Percentiles rank a stretch among this genome's conserved stretches.
These are phyloP conservation scores for Aspergillus sp. DNA, from an alignment of 2,329 filamentous ascomycete species.

Conservation along the genomic window DNA sequence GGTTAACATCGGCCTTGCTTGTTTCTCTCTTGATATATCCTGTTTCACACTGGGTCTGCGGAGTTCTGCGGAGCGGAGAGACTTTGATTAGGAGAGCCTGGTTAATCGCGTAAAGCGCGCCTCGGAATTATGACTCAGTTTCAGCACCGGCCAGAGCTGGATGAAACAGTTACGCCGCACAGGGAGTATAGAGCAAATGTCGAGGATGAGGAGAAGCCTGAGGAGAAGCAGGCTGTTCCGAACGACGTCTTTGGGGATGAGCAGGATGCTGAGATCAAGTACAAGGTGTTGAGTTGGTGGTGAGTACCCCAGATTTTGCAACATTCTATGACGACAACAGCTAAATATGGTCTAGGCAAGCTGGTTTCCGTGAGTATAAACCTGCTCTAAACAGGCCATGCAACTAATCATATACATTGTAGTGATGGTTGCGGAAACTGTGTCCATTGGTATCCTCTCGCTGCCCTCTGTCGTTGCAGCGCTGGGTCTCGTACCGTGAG, in stretches of 20 bases:
- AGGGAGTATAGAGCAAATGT: background rate
- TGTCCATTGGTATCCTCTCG: constrained; percentile 63
- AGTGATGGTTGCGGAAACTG: constrained; percentile 63
- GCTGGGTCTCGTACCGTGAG: constrained; percentile 57
- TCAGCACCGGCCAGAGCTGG: background rate
- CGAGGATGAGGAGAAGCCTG: constrained; percentile 7
- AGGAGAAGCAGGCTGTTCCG: constrained; percentile 27
- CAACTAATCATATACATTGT: background rate
- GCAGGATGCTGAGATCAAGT: constrained; percentile 51
- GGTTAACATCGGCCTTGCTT: background rate
- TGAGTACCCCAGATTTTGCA: constrained; percentile 19
- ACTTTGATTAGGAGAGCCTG: too few species aligned
- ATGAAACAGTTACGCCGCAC: background rate
- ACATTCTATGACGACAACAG: background rate
- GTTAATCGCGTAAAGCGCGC: background rate
- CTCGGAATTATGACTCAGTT: background rate
- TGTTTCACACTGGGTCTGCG: background rate
- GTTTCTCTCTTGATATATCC: background rate
- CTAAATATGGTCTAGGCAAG: constrained; percentile 45
- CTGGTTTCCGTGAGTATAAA: constrained; percentile 36
- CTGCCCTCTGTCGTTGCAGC: constrained; percentile 58
- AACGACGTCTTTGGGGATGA: constrained; percentile 48
- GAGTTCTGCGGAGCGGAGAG: background rate
- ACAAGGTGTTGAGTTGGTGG: constrained; percentile 57
- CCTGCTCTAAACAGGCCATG: background rate